Base-by-base conservation (phyloP, 768 basidiomycete species). In the Leucosporidium creatinivorum region DNA sequence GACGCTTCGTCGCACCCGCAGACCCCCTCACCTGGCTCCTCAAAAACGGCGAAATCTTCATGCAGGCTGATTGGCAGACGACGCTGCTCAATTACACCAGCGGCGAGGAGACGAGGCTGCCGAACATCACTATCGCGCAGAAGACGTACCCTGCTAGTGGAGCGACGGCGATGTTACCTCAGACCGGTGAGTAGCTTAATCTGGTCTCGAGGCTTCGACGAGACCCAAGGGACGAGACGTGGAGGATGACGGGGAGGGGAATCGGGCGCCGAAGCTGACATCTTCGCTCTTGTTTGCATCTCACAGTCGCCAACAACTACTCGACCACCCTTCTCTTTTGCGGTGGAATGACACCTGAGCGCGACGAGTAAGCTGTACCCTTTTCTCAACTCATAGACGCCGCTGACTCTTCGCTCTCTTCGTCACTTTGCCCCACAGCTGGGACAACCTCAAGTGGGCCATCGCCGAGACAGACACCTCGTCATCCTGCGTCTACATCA, bases 101-200 rank as follows among this genome's bases (percentile, higher is more conserved):
- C 4, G 82, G 85, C 61, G 73, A 76, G 28, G 88, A 89, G 76
- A 85, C 81, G 23, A 79, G 81, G 15, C 79, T 90, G 19, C 78
- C 78, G 23, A 84, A 87, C 74, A 44, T 68, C 58, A 39, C 62
- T 44, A 39, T 65, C 60, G 85, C 93, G 56, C 84, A 83, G 52
- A 28, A 87, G 90, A 36, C 88, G 90, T 92, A 93, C 75, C 91
- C 91, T 21, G 92, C 90, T 0, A 92, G 90, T 19, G 93, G 89
- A 36, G 93, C 87, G 0, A 84, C 83, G 3, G 87, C 88, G 51
- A 91, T 97, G 91, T 83, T 97, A 0, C 93, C 93, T 15, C 82
- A 96, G 28, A 61, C 58, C 3, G 25, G 92, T 56, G 17, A 8
- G 55, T 56, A 19, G 8, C 30, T 26, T 18, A 3, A n/a, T 56